phyloP scores from a whole-genome alignment of 148 eudicot genomes.

The Amaranthus hypochondriacus region DNA sequence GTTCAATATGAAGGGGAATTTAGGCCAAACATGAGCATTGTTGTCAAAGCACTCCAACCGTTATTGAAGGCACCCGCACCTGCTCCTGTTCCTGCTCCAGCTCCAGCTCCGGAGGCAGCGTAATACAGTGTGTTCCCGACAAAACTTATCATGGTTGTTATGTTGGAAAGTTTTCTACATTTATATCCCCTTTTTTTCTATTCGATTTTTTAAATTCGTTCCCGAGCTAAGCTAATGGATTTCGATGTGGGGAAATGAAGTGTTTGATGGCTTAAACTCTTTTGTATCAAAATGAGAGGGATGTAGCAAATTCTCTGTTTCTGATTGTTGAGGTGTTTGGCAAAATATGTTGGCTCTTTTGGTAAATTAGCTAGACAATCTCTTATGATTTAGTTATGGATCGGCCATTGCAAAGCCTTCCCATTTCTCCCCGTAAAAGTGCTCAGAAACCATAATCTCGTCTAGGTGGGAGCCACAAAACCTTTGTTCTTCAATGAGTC shows the following conservation, averaged over 20 bases:
- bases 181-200: not conserved
- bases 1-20: conserved; percentile 76
- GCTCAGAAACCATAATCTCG: too few species aligned
- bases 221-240: conserved; percentile 15
- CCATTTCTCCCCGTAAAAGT: too few species aligned
- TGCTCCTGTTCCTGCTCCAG: conserved; percentile 16
- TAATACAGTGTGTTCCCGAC: not conserved
- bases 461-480: too few species aligned
- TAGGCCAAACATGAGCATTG: conserved; percentile 77
- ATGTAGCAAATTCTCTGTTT: too few species aligned
- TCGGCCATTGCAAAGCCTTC: too few species aligned
- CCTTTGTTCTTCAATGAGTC: too few species aligned
- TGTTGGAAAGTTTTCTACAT: not conserved
- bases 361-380: too few species aligned
- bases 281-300: too few species aligned
- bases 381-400: too few species aligned
- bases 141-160: conserved; percentile 1
- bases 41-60: conserved; percentile 72
- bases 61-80: conserved; percentile 37
- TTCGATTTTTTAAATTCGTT: conserved; percentile 25
- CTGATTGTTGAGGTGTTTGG: too few species aligned
- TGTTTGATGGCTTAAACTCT: too few species aligned
- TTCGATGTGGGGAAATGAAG: conserved; percentile 11
- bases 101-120: not conserved
- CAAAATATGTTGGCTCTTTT: too few species aligned